Conservation (phyloP, 306 rosid species). For the Inga leiocalycina region DNA sequence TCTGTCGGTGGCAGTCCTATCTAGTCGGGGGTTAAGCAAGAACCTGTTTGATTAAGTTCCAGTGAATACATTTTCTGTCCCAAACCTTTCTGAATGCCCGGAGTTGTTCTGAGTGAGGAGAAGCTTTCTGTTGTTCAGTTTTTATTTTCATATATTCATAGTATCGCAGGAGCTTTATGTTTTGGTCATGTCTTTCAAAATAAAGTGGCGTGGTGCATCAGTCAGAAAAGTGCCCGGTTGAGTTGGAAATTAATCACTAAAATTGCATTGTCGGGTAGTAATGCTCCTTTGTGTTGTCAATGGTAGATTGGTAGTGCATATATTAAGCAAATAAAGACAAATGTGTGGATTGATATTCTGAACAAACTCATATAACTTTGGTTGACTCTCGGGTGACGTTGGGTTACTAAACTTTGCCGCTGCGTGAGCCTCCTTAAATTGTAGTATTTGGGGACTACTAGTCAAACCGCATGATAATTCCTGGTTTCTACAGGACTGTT, state of each 20-base stretch:
- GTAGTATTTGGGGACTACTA: background rate
- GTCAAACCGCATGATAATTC: background rate
- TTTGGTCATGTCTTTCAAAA: too few relatives aligned
- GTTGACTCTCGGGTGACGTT: constrained; percentile 8
- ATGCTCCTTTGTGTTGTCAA: background rate
- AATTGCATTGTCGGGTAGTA: background rate
- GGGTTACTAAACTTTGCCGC: background rate
- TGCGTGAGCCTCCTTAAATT: background rate
- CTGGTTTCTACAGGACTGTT: background rate
- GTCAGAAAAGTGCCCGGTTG: background rate
- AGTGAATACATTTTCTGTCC: background rate
- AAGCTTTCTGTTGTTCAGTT: background rate
- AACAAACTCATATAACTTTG: background rate
- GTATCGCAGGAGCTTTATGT: background rate
- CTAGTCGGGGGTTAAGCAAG: background rate
- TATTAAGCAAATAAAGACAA: background rate
- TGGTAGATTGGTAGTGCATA: background rate
- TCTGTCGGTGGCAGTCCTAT: constrained; percentile 26
- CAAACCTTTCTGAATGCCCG: too few relatives aligned
- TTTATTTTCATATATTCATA: background rate
- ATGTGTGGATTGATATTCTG: background rate
- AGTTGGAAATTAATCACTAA: background rate
- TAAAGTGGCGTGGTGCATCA: background rate
- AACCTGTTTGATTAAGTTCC: background rate
- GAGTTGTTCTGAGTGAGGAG: background rate